A percentile compares a stretch with the other conserved stretches of the same genome.
These are phyloP conservation scores for Aureobasidium sp. DNA, from an alignment of 2,329 filamentous ascomycete species.

Conservation along the genomic window DNA sequence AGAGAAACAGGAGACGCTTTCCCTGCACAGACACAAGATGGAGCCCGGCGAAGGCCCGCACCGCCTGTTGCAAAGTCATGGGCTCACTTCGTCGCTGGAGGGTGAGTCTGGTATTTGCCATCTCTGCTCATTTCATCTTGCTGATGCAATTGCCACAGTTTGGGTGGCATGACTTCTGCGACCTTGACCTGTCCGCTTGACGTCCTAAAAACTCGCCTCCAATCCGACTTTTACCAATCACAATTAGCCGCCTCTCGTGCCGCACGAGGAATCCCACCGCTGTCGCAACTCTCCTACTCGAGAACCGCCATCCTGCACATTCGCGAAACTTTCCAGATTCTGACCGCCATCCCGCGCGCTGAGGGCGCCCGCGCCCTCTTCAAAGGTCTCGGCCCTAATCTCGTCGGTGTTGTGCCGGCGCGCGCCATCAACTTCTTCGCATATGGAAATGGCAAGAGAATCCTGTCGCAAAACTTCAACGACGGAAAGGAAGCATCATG, in stretches of 20 bases:
- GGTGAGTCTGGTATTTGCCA: constrained; percentile 45
- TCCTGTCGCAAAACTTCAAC: constrained; percentile 71
- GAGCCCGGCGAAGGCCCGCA: constrained; percentile 31
- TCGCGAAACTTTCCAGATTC: constrained; percentile 76
- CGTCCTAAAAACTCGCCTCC: constrained; percentile 85
- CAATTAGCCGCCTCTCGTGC: constrained; percentile 64
- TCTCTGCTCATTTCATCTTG: neutral
- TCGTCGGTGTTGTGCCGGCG: constrained; percentile 83
- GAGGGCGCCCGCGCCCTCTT: constrained; percentile 86
- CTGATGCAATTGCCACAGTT: constrained; percentile 41
- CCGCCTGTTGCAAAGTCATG: constrained; percentile 62
- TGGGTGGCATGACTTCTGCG: constrained; percentile 85
- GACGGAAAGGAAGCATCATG: constrained; percentile 60
- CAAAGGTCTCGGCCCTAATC: constrained; percentile 85
- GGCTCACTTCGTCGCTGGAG: constrained; percentile 88
- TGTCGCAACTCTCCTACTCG: constrained; percentile 54
- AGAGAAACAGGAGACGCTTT: constrained; percentile 54
- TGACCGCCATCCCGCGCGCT: constrained; percentile 68
- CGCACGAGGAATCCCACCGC: constrained; percentile 49
- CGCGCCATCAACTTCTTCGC: constrained; percentile 89
- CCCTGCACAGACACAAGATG: constrained; percentile 40
- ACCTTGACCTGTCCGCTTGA: constrained; percentile 92
- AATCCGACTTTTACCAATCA: constrained; percentile 89
- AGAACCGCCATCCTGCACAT: constrained; percentile 68
- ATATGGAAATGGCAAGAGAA: constrained; percentile 83